A percentile compares a stretch with the other conserved stretches of the same genome.
Conservation (phyloP, 495 filamentous ascomycete species). For the Hypoxylon perforatum region DNA sequence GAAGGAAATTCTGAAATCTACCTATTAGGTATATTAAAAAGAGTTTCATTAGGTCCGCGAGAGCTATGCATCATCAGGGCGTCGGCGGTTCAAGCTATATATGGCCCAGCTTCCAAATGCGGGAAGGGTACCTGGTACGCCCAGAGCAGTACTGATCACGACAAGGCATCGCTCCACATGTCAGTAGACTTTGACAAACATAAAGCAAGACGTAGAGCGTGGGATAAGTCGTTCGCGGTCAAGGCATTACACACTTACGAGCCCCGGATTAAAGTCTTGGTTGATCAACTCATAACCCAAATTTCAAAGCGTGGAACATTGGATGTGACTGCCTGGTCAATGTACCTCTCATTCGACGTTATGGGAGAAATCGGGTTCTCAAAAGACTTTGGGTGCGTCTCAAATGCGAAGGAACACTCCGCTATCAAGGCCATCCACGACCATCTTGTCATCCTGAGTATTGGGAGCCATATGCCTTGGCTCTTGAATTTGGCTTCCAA, state of each 20-base stretch:
- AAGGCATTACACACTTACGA: constrained; percentile 46
- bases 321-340: constrained; percentile 42
- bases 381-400: constrained; percentile 54
- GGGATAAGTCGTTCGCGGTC: constrained; percentile 47
- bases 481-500: constrained; percentile 36
- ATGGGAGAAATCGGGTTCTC: constrained; percentile 42
- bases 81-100: constrained; percentile 46
- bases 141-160: constrained; percentile 30
- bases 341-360: constrained; percentile 48
- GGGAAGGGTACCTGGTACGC: constrained; percentile 54
- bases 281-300: constrained; percentile 42
- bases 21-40: background rate
- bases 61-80: constrained; percentile 52
- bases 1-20: background rate
- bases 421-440: constrained; percentile 46
- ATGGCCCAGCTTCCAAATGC: constrained; percentile 48
- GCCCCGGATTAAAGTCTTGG: constrained; percentile 38
- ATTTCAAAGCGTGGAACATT: constrained; percentile 35
- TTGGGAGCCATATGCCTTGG: constrained; percentile 52
- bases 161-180: constrained; percentile 40
- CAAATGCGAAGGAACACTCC: constrained; percentile 37
- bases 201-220: constrained; percentile 46
- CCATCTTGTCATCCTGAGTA: constrained; percentile 48
- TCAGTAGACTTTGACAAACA: constrained; percentile 43
- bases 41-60: constrained; percentile 31